Base-by-base conservation (phyloP, 2,329 filamentous ascomycete species). In the Botrytis fabae region DNA sequence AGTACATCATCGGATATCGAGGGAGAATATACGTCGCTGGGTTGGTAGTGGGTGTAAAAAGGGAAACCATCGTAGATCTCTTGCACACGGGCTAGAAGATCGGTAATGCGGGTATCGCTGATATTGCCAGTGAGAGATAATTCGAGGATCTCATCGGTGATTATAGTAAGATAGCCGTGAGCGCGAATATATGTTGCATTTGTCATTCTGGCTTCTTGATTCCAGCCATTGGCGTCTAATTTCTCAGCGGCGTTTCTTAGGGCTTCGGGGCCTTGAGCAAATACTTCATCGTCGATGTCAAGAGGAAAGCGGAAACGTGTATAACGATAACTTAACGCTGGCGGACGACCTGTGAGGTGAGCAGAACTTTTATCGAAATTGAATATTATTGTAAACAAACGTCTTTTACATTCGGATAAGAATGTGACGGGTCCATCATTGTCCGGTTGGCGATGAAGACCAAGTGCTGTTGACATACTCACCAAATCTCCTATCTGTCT, bases 91-190 rank as follows among this genome's bases (percentile, higher is more conserved):
- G 32, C 59, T 28, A 63, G 28, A 6, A 74, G 73, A 59, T 20
- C 79, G 77, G 72, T 75, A 51, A 79, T 78, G 25, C 74, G 72
- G 20, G 77, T 73, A 59, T 78, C 71, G 46, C 72, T 75, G 48
- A 73, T 70, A 61, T 77, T 75, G 4, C 79, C 79, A 5, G 42
- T 65, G 1, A 80, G 76, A 35, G 87, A 87, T 35, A 90, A 82
- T 75, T 90, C 86, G 7, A 91, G 82, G 7, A 91, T 85, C 65
- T 91, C 88, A 74, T 91, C 88, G 3, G 86, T 83, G 12, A 90
- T 83, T 0, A 83, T 78, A 3, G 85, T 84, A 51, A 90, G 82
- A 18, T 84, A 82, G 1, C 83, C 82, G 62, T 85, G 84, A 0
- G 86, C 84, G 40, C 88, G 82, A 0, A 82, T 77, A 71, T 85